Evolutionary conservation across 495 filamentous ascomycete genomes (phyloP).

Genomic region (Trichoderma reesei): DNA sequence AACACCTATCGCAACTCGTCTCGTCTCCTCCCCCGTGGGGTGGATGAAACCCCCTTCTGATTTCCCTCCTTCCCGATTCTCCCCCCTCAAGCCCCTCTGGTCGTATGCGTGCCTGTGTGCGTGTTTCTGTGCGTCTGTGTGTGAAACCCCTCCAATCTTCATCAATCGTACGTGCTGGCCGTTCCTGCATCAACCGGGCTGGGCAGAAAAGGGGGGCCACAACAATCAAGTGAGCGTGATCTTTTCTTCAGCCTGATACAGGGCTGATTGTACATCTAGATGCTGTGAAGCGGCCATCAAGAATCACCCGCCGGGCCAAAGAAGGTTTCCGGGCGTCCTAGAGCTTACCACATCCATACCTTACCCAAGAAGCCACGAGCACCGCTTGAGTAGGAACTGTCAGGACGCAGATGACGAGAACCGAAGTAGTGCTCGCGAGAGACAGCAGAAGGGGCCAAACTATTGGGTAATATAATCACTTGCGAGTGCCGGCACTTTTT

Average conservation of each 20-base stretch:
- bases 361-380: neutral
- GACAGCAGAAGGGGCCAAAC: too few species aligned
- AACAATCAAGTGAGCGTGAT: neutral
- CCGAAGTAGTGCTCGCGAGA: too few species aligned
- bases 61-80: too few species aligned
- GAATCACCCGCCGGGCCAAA: neutral
- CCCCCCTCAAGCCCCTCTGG: too few species aligned
- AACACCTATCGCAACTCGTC: neutral
- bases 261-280: neutral
- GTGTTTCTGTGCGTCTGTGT: neutral
- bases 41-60: neutral
- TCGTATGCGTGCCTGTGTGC: too few species aligned
- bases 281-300: neutral
- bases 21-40: neutral
- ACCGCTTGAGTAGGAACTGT: too few species aligned
- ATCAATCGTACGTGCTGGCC: neutral
- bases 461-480: too few species aligned
- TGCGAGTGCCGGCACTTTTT: too few species aligned
- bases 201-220: neutral
- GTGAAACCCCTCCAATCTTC: neutral
- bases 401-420: too few species aligned
- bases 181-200: constrained; percentile 1
- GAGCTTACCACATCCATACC: neutral
- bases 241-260: neutral
- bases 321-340: neutral